A percentile compares a stretch with the other conserved stretches of the same genome.
Evolutionary conservation across 805 yeast species (phyloP).

Genomic region (Pichia gijzeniarum): DNA sequence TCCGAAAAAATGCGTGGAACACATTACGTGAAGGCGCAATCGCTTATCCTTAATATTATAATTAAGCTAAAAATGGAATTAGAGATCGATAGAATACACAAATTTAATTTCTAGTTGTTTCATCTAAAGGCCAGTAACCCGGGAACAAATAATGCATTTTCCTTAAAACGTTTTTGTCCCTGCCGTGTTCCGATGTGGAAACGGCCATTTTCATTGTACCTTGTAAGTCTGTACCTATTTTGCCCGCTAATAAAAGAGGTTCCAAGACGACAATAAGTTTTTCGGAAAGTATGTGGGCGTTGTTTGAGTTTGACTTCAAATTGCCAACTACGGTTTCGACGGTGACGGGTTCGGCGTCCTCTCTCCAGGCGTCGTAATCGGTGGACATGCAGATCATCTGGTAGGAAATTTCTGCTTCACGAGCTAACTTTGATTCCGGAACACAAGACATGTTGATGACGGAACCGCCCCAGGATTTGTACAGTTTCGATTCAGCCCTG

Average conservation of each 20-base stretch:
- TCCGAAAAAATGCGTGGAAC: no score
- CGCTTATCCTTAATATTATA: no score
- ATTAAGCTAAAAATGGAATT: no score
- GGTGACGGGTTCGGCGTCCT: conserved; percentile 90
- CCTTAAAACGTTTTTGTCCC: conserved; percentile 63
- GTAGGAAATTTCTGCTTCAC: conserved; percentile 94
- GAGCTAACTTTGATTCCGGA: conserved; percentile 96
- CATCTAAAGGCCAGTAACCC: conserved; percentile 65
- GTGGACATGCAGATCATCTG: conserved; percentile 99
- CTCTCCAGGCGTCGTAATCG: conserved; percentile 98
- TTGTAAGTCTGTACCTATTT: conserved; percentile 60
- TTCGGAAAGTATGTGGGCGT: conserved; percentile 75
- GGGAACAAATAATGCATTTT: conserved; percentile 88
- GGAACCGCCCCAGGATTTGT: conserved; percentile 83
- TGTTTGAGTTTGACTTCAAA: conserved; percentile 76
- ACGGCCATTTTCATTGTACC: conserved; percentile 80
- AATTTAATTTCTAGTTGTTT: neutral
- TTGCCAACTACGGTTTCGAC: conserved; percentile 96
- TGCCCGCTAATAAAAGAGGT: conserved; percentile 49
- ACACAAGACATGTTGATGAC: conserved; percentile 95
- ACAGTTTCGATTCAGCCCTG: conserved; percentile 89
- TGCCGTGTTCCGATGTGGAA: conserved; percentile 68
- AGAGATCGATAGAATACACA: no score
- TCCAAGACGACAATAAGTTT: conserved; percentile 63
- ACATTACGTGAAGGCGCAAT: no score